These are phyloP conservation scores for Clarireedia monteithiana DNA, from an alignment of 2,329 filamentous ascomycete species.

Conservation along the genomic window DNA sequence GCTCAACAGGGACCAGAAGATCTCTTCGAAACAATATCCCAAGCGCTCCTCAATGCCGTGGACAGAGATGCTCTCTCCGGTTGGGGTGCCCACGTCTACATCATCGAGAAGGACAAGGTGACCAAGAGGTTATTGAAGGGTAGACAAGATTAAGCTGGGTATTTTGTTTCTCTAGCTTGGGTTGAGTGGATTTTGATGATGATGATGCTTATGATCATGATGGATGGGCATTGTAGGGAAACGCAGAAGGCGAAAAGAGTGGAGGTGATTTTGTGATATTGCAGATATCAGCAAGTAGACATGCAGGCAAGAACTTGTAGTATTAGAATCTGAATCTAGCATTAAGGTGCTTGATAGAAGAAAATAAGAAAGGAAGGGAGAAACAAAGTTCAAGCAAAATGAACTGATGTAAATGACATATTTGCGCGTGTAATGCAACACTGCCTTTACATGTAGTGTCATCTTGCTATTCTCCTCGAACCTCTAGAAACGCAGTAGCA, in stretches of 20 bases:
- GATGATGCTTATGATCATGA: neutral
- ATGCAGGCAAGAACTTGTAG: conserved; percentile 16
- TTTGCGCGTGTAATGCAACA: neutral
- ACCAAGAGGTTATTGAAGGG: conserved; percentile 98
- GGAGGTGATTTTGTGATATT: neutral
- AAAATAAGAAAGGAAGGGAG: neutral
- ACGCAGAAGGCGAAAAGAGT: neutral
- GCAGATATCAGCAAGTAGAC: neutral
- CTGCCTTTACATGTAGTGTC: no score
- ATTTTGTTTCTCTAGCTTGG: neutral
- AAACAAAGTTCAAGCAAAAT: no score
- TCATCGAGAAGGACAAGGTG: conserved; percentile 99
- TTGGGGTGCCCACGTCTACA: conserved; percentile 98
- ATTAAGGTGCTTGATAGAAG: conserved; percentile 5
- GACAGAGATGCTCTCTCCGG: conserved; percentile 95
- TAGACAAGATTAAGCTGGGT: conserved; percentile 68
- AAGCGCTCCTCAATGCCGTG: conserved; percentile 89
- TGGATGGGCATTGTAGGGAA: neutral
- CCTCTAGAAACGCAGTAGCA: no score
- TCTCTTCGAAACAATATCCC: conserved; percentile 96
- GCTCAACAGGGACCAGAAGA: conserved; percentile 71
- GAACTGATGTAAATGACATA: conserved; percentile 5
- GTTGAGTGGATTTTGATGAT: no score
- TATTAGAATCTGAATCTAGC: conserved; percentile 12
- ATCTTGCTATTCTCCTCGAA: no score